These are phyloP conservation scores for Brassica balearica DNA, from an alignment of 441 rosid species.

Conservation along the genomic window DNA sequence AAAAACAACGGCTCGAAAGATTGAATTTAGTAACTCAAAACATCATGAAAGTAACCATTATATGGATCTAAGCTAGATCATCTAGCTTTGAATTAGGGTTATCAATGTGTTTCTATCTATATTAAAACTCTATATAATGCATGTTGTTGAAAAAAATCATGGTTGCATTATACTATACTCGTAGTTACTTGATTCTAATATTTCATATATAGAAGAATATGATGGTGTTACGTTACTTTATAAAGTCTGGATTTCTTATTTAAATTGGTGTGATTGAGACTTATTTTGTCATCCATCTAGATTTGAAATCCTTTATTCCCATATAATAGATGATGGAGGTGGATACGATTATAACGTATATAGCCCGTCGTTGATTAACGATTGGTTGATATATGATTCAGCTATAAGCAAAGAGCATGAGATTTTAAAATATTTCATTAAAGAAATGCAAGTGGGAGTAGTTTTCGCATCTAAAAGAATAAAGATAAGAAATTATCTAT, in stretches of 20 bases:
- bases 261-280: not conserved
- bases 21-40: not conserved
- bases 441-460: slow-evolving; percentile 23
- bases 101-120: not conserved
- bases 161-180: not conserved
- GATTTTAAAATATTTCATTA: not conserved
- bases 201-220: not conserved
- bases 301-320: not conserved
- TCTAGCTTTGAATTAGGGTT: not conserved
- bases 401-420: slow-evolving; percentile 18
- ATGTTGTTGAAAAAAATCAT: not conserved
- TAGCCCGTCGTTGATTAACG: slow-evolving; percentile 6
- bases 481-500: not conserved
- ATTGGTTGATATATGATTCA: slow-evolving; percentile 17
- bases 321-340: slow-evolving; percentile 1
- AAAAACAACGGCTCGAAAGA: not conserved
- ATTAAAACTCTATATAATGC: not conserved
- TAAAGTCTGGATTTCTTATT: not conserved
- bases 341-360: slow-evolving; percentile 4
- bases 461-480: slow-evolving; percentile 6
- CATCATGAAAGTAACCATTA: not conserved
- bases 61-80: not conserved
- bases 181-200: not conserved
- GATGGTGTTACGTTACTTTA: not conserved
- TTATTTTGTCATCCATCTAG: not conserved